Evolutionary conservation across 2,329 filamentous ascomycete genomes (phyloP), one percentile per base, ranked within the genome.

Genomic region (Fusarium subglutinans): DNA sequence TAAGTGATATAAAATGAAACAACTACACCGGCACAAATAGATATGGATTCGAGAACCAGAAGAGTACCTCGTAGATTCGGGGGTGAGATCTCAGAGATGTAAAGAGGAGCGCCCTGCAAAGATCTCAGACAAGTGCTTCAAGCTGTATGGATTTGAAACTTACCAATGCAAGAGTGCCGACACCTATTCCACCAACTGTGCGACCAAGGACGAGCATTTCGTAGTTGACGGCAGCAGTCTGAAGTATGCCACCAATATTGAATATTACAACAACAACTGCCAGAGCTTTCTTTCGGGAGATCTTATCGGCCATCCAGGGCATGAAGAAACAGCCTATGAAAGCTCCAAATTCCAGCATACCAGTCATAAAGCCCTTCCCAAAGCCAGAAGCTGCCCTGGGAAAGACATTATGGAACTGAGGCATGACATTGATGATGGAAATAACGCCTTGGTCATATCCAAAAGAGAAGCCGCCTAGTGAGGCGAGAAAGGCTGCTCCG

Each of bases 1-100:
- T 88, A 90, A 0, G 86, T 86, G 53, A 87, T 87, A 84, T 86
- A 89, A 74, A 84, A 90, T 4, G 87, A 84, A 37, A 87, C 80
- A 24, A 83, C 81, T 8, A 84, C 83, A 3, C 86, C 86, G 20
- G 86, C 70, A 33, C 78, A 77, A 13, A 51, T 62, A 48, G 79
- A 81, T 66, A 87, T 83, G 71, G 87, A 87, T 77, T 87, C 84
- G 30, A 88, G 76, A 9, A 80, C 83, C 72, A 87, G 84, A 81
- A 87, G 84, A 15, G 83, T 80, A 28, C 35, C 35, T 37, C 86
- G 83, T 53, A 84, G 83, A 65, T 84, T 85, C 8, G 86, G 83
- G 3, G 86, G 86, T 4, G 86, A 84, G 15, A 88, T 80, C 64
- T 88, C 87, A 6, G 83, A 84, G 47, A 88, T 86, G 75, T 88